Conservation (phyloP, 345 rosid genomes). For the Brassica carinata region DNA sequence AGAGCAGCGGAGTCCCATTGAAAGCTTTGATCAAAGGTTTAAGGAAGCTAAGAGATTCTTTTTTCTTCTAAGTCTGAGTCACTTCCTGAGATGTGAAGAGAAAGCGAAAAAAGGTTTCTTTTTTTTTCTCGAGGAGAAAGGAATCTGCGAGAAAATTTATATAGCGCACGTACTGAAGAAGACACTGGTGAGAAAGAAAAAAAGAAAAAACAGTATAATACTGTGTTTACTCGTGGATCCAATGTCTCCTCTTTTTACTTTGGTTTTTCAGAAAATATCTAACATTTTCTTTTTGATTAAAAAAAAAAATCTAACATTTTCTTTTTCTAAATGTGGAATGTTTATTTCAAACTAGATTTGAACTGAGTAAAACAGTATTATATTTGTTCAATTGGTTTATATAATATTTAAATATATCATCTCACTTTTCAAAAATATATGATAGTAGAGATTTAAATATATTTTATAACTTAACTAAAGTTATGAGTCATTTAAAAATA, state of each 20-base stretch:
- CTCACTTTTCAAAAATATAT: not conserved
- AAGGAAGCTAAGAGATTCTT: not conserved
- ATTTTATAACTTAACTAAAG: too few relatives aligned
- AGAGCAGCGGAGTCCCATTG: constrained; percentile 95
- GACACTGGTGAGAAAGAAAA: constrained; percentile 37
- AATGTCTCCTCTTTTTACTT: constrained; percentile 23
- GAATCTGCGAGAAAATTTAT: constrained; percentile 36
- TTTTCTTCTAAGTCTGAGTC: constrained; percentile 3
- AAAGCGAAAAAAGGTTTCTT: not conserved
- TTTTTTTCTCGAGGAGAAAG: constrained; percentile 25
- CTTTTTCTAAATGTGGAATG: not conserved
- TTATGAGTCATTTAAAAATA: too few relatives aligned
- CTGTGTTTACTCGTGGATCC: constrained; percentile 48
- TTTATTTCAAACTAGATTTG: not conserved
- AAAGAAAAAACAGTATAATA: constrained; percentile 27
- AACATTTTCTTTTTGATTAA: not conserved
- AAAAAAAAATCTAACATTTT: not conserved
- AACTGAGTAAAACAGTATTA: not conserved
- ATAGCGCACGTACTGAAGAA: constrained; percentile 31
- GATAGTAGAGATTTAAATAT: too few relatives aligned
- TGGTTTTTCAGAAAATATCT: constrained; percentile 2
- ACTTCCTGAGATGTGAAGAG: constrained; percentile 23
- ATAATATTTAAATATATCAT: not conserved
- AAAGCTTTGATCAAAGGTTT: constrained; percentile 10
- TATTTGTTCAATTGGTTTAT: not conserved